Evolutionary conservation across 305 asterid genomes (phyloP).

Genomic region (Monarda citriodora): DNA sequence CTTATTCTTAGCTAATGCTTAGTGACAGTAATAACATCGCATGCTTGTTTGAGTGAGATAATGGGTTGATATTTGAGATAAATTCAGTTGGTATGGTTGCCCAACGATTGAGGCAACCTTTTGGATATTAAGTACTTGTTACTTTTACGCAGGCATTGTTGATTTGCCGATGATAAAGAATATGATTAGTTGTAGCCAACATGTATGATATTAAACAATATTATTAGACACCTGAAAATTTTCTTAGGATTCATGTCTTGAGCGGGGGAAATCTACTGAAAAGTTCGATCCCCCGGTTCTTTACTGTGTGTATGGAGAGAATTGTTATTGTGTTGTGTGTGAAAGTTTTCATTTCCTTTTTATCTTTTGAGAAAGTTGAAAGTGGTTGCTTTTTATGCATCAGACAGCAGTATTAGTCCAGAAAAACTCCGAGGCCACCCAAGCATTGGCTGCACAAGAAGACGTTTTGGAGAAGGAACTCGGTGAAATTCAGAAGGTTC

Average conservation of each 20-base stretch:
- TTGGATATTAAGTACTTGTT: not conserved
- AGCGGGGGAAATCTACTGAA: not conserved
- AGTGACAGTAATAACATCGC: not conserved
- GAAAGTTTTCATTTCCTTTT: not conserved
- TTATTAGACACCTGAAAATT: too few species aligned
- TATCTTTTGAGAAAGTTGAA: conserved; percentile 9
- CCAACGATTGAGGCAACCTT: not conserved
- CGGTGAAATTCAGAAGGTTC: conserved; percentile 84
- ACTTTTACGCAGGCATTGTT: not conserved
- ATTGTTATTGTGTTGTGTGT: not conserved
- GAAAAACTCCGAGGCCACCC: conserved; percentile 86
- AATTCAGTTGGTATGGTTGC: conserved; percentile 1
- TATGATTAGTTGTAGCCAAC: not conserved
- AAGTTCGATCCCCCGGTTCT: not conserved
- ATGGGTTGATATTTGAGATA: not conserved
- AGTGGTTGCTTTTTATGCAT: not conserved
- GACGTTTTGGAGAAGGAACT: conserved; percentile 84
- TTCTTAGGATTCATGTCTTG: too few species aligned
- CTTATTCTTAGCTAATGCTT: not conserved
- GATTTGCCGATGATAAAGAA: not conserved
- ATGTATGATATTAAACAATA: not conserved
- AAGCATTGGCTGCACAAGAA: conserved; percentile 77
- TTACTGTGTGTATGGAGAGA: not conserved
- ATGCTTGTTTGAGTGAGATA: not conserved
- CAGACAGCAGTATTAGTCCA: conserved; percentile 81